phyloP scores from a whole-genome alignment of 164 flowering plant species.

The Piper longum region DNA sequence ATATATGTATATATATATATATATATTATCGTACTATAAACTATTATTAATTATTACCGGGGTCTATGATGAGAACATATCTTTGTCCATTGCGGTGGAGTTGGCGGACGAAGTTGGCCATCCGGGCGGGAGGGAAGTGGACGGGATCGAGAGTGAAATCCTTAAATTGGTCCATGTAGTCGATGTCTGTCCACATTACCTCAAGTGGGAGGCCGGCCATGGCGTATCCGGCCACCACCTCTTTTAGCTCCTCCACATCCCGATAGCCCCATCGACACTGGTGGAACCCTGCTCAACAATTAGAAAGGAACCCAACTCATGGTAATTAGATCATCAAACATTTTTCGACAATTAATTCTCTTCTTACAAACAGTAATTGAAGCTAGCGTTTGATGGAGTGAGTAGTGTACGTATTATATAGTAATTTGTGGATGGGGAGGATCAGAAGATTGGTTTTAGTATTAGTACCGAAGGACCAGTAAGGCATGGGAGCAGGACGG shows the following conservation, averaged over 20 bases:
- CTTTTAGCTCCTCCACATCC: constrained; percentile 41
- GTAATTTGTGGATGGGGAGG: neutral
- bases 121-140: constrained; percentile 40
- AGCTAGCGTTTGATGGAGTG: too few species aligned
- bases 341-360: too few species aligned
- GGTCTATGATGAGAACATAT: constrained; percentile 67
- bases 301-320: too few species aligned
- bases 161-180: constrained; percentile 73
- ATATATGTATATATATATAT: neutral
- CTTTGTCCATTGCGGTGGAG: constrained; percentile 62
- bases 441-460: neutral
- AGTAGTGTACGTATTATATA: too few species aligned
- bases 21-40: neutral
- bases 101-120: constrained; percentile 35
- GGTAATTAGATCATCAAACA: neutral
- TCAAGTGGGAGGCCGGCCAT: constrained; percentile 74
- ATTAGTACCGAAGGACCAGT: constrained; percentile 31
- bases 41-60: constrained; percentile 27
- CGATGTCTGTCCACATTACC: constrained; percentile 89
- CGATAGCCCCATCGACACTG: constrained; percentile 80
- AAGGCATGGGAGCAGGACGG: constrained; percentile 30
- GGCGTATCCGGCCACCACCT: constrained; percentile 67
- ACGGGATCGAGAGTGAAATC: constrained; percentile 77
- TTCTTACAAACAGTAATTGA: too few species aligned
- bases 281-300: constrained; percentile 49